These are phyloP conservation scores for Clarireedia paspali DNA, from an alignment of 2,329 filamentous ascomycete species.

Conservation along the genomic window DNA sequence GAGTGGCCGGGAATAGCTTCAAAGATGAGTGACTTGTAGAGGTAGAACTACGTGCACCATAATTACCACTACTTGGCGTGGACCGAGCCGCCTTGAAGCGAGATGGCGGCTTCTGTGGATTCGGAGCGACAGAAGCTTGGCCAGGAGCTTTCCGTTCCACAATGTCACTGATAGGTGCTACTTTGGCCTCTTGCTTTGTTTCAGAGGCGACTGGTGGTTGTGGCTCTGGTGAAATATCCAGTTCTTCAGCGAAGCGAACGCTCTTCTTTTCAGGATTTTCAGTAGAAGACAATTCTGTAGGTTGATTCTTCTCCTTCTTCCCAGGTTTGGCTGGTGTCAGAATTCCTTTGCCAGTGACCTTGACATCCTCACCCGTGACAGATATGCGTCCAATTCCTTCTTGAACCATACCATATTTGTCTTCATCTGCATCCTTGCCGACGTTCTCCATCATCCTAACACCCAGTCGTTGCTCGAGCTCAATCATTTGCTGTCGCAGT, in stretches of 20 bases:
- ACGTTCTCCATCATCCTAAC: slow-evolving; percentile 48
- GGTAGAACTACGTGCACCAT: slow-evolving; percentile 18
- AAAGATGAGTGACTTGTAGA: slow-evolving; percentile 10
- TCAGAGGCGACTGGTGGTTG: slow-evolving; percentile 20
- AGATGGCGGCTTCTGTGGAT: slow-evolving; percentile 32
- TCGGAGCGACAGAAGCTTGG: slow-evolving; percentile 12
- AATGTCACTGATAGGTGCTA: slow-evolving; percentile 42
- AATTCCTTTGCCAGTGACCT: not conserved
- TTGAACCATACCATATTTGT: slow-evolving; percentile 31
- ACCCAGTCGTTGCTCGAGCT: slow-evolving; percentile 70
- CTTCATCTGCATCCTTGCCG: slow-evolving; percentile 37
- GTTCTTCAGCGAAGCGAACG: slow-evolving; percentile 68
- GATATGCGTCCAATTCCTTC: slow-evolving; percentile 51
- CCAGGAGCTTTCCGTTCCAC: slow-evolving; percentile 25
- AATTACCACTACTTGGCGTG: slow-evolving; percentile 13
- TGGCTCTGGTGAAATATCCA: slow-evolving; percentile 58
- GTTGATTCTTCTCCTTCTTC: not conserved
- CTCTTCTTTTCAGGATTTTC: slow-evolving; percentile 45
- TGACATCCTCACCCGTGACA: slow-evolving; percentile 32
- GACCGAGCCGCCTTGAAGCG: slow-evolving; percentile 35
- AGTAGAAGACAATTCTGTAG: not conserved
- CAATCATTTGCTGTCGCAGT: slow-evolving; percentile 66
- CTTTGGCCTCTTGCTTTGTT: slow-evolving; percentile 5
- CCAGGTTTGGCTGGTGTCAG: not conserved
- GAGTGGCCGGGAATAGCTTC: slow-evolving; percentile 19